Evolutionary conservation across 1,284 basidiomycete genomes (phyloP).

Genomic region (Somion occarium): DNA sequence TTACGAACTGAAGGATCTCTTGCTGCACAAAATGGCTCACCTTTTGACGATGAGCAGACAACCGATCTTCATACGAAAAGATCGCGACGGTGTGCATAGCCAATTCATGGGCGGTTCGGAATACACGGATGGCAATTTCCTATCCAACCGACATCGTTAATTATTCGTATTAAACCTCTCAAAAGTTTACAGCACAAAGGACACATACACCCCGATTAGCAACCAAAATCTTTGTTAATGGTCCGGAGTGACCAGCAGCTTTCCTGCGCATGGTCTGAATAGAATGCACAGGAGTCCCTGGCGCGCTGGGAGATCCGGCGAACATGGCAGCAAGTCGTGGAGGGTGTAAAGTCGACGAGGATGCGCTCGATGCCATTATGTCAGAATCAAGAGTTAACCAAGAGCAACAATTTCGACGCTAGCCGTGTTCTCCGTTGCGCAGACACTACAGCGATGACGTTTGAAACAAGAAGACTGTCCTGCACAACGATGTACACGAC

Average conservation of each 20-base stretch:
- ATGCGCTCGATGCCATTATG: slow-evolving; percentile 12
- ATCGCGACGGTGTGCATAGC: slow-evolving; percentile 99
- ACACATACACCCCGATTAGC: slow-evolving; percentile 88
- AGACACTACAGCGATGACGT: not conserved
- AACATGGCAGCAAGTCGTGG: slow-evolving; percentile 70
- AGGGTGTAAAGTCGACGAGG: slow-evolving; percentile 52
- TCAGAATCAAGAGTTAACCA: slow-evolving; percentile 1
- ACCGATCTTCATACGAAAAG: slow-evolving; percentile 95
- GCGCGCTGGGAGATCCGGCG: slow-evolving; percentile 64
- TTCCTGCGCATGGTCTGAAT: slow-evolving; percentile 91
- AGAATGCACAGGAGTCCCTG: slow-evolving; percentile 79
- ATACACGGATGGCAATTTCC: slow-evolving; percentile 99
- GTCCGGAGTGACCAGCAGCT: slow-evolving; percentile 86
- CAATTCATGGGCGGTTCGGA: slow-evolving; percentile 97
- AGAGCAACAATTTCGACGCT: not conserved
- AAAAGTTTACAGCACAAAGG: not conserved
- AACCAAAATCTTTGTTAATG: slow-evolving; percentile 90
- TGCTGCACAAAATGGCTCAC: slow-evolving; percentile 30
- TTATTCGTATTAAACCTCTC: slow-evolving; percentile 3
- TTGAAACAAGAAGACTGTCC: not conserved
- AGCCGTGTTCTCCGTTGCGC: not conserved
- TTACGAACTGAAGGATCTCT: slow-evolving; percentile 4
- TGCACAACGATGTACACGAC: not conserved
- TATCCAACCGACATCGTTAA: slow-evolving; percentile 27
- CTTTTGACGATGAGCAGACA: slow-evolving; percentile 98